These are phyloP conservation scores for Alectoria sarmentosa DNA, from an alignment of 495 filamentous ascomycete genomes.

Conservation along the genomic window DNA sequence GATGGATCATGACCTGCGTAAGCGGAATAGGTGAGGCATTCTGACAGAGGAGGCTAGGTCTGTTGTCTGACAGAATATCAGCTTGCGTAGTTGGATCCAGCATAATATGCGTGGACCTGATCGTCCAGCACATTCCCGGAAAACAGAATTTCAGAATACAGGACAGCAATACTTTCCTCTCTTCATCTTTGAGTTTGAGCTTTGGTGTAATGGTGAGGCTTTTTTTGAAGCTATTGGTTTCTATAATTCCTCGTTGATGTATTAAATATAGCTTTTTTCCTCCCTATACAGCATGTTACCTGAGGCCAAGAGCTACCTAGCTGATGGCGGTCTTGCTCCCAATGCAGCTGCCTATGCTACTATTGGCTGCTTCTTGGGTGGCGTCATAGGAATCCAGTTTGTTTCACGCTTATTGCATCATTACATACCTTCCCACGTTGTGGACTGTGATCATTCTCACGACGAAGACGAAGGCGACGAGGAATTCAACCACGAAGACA, in stretches of 20 bases:
- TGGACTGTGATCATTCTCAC: conserved; percentile 85
- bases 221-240: not conserved
- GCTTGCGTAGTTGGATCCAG: conserved; percentile 75
- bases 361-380: conserved; percentile 70
- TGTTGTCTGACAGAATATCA: conserved; percentile 29
- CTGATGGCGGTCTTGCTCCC: conserved; percentile 56
- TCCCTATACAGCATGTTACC: conserved; percentile 93
- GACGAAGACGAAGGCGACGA: conserved; percentile 41
- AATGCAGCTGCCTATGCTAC: conserved; percentile 61
- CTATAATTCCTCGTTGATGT: not conserved
- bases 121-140: conserved; percentile 63
- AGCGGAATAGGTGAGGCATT: conserved; percentile 65
- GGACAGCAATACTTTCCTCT: conserved; percentile 80
- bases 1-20: conserved; percentile 85
- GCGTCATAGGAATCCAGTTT: conserved; percentile 77
- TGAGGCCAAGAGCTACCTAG: conserved; percentile 68
- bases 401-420: conserved; percentile 74
- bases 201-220: conserved; percentile 90
- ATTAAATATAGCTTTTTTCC: conserved; percentile 67
- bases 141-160: conserved; percentile 77
- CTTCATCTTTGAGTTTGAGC: conserved; percentile 81
- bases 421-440: conserved; percentile 84
- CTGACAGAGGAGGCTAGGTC: not conserved
- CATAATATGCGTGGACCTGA: conserved; percentile 78
- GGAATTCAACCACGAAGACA: conserved; percentile 23